Evolutionary conservation across 768 basidiomycete genomes (phyloP).

Genomic region (Kwoniella newhampshirensis): DNA sequence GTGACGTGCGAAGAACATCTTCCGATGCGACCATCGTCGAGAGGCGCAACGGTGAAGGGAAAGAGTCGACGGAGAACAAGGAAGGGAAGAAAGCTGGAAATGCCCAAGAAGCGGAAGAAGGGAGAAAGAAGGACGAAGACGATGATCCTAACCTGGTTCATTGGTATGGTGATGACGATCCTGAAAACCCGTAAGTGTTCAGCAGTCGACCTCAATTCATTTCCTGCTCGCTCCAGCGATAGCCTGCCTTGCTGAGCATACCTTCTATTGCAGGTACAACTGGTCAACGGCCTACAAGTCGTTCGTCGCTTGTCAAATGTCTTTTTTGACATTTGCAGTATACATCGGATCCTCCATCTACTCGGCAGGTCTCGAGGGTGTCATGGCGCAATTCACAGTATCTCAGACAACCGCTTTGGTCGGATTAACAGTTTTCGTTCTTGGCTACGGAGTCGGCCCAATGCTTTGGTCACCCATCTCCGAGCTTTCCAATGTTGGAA

Average conservation of each 20-base stretch:
- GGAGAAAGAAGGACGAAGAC: neutral
- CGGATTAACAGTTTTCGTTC: constrained; percentile 10
- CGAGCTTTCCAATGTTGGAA: constrained; percentile 10
- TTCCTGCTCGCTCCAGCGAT: neutral
- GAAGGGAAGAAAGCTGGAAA: neutral
- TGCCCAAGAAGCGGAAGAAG: constrained; percentile 12
- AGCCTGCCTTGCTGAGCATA: no score
- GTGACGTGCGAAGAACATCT: neutral
- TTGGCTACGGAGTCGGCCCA: constrained; percentile 16
- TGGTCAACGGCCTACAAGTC: constrained; percentile 18
- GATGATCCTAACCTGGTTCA: constrained; percentile 18
- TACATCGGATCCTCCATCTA: constrained; percentile 18
- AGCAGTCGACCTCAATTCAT: neutral
- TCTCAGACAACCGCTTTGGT: constrained; percentile 17
- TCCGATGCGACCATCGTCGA: constrained; percentile 12
- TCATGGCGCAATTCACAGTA: constrained; percentile 14
- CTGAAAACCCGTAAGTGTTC: constrained; percentile 28
- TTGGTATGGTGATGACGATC: constrained; percentile 25
- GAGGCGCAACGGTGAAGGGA: neutral
- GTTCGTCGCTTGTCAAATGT: constrained; percentile 18
- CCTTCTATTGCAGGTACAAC: constrained; percentile 6
- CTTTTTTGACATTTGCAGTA: constrained; percentile 18
- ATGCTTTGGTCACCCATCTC: constrained; percentile 16
- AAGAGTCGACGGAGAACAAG: neutral
- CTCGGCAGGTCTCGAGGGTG: constrained; percentile 15